Base-by-base conservation (phyloP, 2,329 filamentous ascomycete species). In the Penicillium glabrum region DNA sequence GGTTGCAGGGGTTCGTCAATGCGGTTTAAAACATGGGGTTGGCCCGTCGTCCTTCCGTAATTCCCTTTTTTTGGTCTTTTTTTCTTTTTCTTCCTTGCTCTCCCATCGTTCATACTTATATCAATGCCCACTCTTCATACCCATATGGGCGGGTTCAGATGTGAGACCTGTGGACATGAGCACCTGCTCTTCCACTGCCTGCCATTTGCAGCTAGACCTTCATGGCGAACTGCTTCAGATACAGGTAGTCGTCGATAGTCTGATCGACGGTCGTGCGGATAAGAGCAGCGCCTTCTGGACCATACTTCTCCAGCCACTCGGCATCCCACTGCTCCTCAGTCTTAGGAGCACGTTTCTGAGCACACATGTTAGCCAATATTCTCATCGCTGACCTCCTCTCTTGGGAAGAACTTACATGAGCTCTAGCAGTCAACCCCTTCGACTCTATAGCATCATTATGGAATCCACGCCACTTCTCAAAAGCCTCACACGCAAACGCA, bases 401-500 rank as follows among this genome's bases (percentile, higher is more conserved):
- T 3, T 1, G n/a, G 21, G 14, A n/a, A 19, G 51, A 57, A 60
- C 77, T 71, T 72, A 80, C 79, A 58, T 79, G 76, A 51, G 61
- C 54, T 61, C 78, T 71, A 5, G 90, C 85, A 71, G 88, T 88
- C 68, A 99, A 79, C 60, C 86, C 87, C 37, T 83, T 88, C 70
- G 90, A 96, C 64, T 89, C 82, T 66, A 98, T 90, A 14, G 92
- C 95, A 79, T 98, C 95, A 65, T 98, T 90, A 74, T 98, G 95
- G 79, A 96, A 98, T 11, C 95, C 95, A 65, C 87, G 89, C 95
- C 95, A 98, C 80, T 99, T 98, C 77, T 93, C 91, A 77, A 98
- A 98, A 19, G 87, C 87, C 61, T 86, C 82, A 63, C 83, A 81
- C 3, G 93, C 93, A 60, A 84, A 79, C 51, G 77, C 66, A 65